These are phyloP conservation scores for Fusarium caatingaense DNA, from an alignment of 2,329 filamentous ascomycete genomes.

Conservation along the genomic window DNA sequence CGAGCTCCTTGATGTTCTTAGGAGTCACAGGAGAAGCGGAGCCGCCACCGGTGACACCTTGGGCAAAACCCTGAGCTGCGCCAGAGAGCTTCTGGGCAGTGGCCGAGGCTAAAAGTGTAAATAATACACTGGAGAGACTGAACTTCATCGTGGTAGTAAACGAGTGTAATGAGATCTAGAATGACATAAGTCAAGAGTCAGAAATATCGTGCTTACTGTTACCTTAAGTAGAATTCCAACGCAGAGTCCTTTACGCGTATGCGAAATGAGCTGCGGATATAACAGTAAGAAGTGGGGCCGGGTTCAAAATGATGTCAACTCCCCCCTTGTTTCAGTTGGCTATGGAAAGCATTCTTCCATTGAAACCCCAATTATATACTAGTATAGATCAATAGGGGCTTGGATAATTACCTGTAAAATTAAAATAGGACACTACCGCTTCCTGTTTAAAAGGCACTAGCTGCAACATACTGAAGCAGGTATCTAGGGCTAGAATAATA, in stretches of 20 bases:
- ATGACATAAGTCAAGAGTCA: neutral
- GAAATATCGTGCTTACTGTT: neutral
- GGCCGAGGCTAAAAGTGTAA: neutral
- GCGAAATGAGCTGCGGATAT: neutral
- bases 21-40: slow-evolving; percentile 27
- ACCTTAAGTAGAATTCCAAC: neutral
- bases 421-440: neutral
- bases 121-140: neutral
- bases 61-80: slow-evolving; percentile 27
- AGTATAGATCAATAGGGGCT: neutral
- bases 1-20: slow-evolving; percentile 19
- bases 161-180: neutral
- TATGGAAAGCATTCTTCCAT: neutral
- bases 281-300: neutral
- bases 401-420: too few species aligned
- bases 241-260: neutral
- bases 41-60: slow-evolving; percentile 30
- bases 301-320: neutral
- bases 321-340: neutral
- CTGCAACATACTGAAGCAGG: too few species aligned
- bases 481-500: too few species aligned
- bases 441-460: neutral
- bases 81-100: slow-evolving; percentile 10
- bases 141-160: neutral
- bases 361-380: fast-evolving